A percentile compares a stretch with the other conserved stretches of the same genome.
Evolutionary conservation across 805 yeast species (phyloP).

Genomic region (Wickerhamomyces sydowiorum): DNA sequence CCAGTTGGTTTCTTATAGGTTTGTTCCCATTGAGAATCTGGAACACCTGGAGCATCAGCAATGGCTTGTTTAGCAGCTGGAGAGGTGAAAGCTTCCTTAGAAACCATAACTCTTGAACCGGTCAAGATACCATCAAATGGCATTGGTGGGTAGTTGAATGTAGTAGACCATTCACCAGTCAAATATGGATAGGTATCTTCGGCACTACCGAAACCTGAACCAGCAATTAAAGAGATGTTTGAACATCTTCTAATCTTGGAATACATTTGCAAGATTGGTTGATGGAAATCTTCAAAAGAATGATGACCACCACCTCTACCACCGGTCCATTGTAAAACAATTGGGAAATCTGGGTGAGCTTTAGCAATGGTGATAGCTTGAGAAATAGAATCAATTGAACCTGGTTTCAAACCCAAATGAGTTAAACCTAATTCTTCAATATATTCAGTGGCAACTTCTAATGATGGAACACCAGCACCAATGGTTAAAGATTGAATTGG

Average conservation of each 20-base stretch:
- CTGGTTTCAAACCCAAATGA: conserved; percentile 95
- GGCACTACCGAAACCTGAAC: conserved; percentile 97
- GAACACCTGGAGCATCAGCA: conserved; percentile 85
- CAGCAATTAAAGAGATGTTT: conserved; percentile 89
- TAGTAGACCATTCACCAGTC: conserved; percentile 93
- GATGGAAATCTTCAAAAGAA: conserved; percentile 98
- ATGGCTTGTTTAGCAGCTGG: conserved; percentile 91
- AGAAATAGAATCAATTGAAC: conserved; percentile 87
- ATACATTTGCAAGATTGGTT: conserved; percentile 94
- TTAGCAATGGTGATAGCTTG: conserved; percentile 88
- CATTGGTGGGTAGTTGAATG: conserved; percentile 92
- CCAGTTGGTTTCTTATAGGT: conserved; percentile 95
- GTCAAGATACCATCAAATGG: conserved; percentile 96
- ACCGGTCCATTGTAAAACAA: conserved; percentile 99
- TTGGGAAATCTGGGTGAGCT: conserved; percentile 94
- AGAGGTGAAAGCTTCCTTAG: conserved; percentile 93
- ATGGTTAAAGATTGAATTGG: conserved; percentile 94
- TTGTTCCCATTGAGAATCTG: conserved; percentile 85
- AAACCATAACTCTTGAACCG: conserved; percentile 97
- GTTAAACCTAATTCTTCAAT: conserved; percentile 88
- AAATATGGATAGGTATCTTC: conserved; percentile 97
- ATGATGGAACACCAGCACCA: conserved; percentile 99
- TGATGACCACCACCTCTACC: conserved; percentile 99
- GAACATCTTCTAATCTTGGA: conserved; percentile 86
- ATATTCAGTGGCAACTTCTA: conserved; percentile 96